Base-by-base conservation (phyloP, 768 basidiomycete species). In the Leccinum broughii region DNA sequence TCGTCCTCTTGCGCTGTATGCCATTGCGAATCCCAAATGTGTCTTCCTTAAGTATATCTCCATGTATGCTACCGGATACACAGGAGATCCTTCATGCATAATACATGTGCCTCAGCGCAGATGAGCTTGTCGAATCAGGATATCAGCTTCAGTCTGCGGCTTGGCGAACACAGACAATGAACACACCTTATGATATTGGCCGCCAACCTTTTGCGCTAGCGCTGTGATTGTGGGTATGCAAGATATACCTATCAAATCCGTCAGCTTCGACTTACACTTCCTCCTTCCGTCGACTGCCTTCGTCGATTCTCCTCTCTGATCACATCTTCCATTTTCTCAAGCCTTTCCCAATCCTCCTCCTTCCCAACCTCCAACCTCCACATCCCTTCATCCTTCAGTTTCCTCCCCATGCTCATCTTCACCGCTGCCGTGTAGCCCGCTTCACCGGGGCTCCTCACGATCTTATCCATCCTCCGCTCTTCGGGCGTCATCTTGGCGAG, bases 351-450 rank as follows among this genome's bases (percentile, higher is more conserved):
- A 6, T 73, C 66, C 55, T 69, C 69, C 39, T 66, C 64, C 53
- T 55, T 62, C 4, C 76, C 78, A 20, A 63, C 59, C 51, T 79
- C 80, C 11, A 61, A 67, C 64, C 61, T 73, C 77, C 76, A 78
- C 44, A 62, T 60, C 17, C 75, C 68, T 2, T 67, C 63, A 46
- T 76, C 67, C 41, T 67, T 69, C 63, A 88, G 62, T 69, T 78
- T 84, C 56, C 78, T 80, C 3, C 89, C 86, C 60, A 83, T 69
- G 59, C 67, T 73, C 59, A 75, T 75, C 76, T 92, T 93, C 54
- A 87, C 77, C 67, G 73, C 66, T n/a, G 83, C 90, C 2, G 85
- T 81, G 70, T 90, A 92, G 14, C 92, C 92, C 0, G 82, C 88
- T 70, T 87, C 85, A 56, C 86, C 81, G 2, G 83, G 77, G 39